Percentiles rank a stretch among this genome's conserved stretches.
Evolutionary conservation across 768 basidiomycete species (phyloP).

Genomic region (Leccinum fibrillosum): DNA sequence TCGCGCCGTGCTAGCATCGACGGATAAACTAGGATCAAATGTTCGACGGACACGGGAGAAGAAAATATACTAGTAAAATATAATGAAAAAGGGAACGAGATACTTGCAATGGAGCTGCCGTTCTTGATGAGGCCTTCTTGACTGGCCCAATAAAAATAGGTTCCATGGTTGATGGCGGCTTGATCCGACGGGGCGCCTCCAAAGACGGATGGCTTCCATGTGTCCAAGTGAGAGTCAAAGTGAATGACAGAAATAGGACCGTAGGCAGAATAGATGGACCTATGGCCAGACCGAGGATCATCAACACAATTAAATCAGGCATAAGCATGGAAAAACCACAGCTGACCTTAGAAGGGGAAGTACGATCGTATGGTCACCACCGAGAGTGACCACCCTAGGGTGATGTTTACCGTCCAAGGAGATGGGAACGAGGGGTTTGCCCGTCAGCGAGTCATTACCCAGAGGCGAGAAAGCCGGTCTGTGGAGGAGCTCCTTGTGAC

Average conservation of each 20-base stretch:
- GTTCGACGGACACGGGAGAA: constrained; percentile 24
- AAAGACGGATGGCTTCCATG: constrained; percentile 74
- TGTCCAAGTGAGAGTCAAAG: constrained; percentile 83
- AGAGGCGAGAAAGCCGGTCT: constrained; percentile 59
- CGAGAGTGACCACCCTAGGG: constrained; percentile 78
- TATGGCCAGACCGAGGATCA: constrained; percentile 14
- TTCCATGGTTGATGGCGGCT: constrained; percentile 81
- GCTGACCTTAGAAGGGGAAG: constrained; percentile 45
- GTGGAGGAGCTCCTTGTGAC: constrained; percentile 68
- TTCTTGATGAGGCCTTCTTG: constrained; percentile 78
- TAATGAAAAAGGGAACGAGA: constrained; percentile 30
- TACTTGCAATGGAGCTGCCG: constrained; percentile 81
- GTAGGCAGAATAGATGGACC: constrained; percentile 74
- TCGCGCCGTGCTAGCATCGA: constrained; percentile 73
- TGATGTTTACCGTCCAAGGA: constrained; percentile 71
- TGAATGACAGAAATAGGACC: constrained; percentile 82
- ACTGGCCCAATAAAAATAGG: constrained; percentile 88
- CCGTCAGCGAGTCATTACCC: constrained; percentile 60
- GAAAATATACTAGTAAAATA: constrained; percentile 12
- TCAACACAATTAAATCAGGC: neutral
- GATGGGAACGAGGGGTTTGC: constrained; percentile 52
- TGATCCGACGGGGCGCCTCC: constrained; percentile 70
- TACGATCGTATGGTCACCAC: constrained; percentile 87
- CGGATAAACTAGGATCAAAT: constrained; percentile 73
- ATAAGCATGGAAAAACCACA: neutral